These are phyloP conservation scores for Fusarium keratoplasticum DNA, from an alignment of 2,329 filamentous ascomycete genomes.

Conservation along the genomic window DNA sequence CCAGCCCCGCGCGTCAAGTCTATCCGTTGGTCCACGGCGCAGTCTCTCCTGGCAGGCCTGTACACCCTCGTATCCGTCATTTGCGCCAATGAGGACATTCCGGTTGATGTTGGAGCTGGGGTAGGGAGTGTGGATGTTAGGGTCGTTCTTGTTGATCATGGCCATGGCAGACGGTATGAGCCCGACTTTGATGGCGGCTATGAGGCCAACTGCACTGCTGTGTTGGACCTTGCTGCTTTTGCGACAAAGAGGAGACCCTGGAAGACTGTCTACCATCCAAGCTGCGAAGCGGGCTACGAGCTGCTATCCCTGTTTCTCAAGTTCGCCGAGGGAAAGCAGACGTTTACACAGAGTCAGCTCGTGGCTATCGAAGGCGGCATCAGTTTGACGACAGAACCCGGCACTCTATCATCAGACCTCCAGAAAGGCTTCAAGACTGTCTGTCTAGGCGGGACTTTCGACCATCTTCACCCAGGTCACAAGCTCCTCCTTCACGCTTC, in stretches of 20 bases:
- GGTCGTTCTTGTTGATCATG: conserved; percentile 78
- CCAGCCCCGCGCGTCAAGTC: conserved; percentile 54
- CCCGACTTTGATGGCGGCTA: conserved; percentile 51
- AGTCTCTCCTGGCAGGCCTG: conserved; percentile 78
- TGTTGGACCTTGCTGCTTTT: conserved; percentile 64
- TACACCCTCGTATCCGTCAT: conserved; percentile 83
- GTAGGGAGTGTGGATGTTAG: conserved; percentile 80
- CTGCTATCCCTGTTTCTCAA: conserved; percentile 64
- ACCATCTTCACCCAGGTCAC: conserved; percentile 94
- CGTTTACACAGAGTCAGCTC: conserved; percentile 62
- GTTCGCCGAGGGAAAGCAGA: conserved; percentile 59
- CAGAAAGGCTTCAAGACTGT: conserved; percentile 57
- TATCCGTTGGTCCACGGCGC: conserved; percentile 74
- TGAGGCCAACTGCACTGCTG: conserved; percentile 58
- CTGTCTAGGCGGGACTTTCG: conserved; percentile 93
- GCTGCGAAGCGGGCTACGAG: conserved; percentile 72
- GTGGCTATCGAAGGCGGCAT: conserved; percentile 65
- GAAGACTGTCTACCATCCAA: conserved; percentile 73
- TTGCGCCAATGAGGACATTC: conserved; percentile 72
- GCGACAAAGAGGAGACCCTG: conserved; percentile 68
- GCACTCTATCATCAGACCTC: background rate
- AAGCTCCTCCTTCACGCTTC: conserved; percentile 96
- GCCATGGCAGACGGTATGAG: conserved; percentile 48
- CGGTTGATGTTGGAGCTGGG: conserved; percentile 65
- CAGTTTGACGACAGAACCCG: conserved; percentile 49